Conservation (phyloP, 192 early-diverging fungal genomes). For the Haplosporangium gracile region DNA sequence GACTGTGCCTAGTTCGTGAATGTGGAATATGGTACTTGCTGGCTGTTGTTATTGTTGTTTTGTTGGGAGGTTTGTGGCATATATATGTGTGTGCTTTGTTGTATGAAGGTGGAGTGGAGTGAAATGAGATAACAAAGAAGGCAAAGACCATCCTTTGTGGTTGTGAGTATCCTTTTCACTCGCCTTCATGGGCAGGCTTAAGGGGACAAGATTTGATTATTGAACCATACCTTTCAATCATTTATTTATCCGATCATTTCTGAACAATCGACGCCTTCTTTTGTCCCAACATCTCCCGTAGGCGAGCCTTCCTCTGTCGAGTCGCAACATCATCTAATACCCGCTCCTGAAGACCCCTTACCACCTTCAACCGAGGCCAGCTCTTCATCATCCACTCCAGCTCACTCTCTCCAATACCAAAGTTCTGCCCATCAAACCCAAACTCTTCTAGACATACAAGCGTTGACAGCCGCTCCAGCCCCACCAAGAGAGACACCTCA, state of each 20-base stretch:
- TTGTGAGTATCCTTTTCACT: no score
- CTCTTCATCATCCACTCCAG: not conserved
- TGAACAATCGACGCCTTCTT: not conserved
- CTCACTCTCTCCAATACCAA: not conserved
- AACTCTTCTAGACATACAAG: not conserved
- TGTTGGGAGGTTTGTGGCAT: not conserved
- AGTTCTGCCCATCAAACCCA: not conserved
- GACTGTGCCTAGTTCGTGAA: not conserved
- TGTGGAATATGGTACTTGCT: slow-evolving; percentile 1
- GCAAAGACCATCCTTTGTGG: no score
- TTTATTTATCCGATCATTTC: no score
- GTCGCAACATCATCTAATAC: no score
- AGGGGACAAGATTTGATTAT: no score
- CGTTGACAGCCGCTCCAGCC: not conserved
- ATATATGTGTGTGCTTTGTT: not conserved
- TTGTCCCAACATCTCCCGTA: not conserved
- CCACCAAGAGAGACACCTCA: not conserved
- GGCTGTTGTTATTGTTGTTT: not conserved
- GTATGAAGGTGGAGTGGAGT: no score
- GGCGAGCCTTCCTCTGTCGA: not conserved
- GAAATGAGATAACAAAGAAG: no score
- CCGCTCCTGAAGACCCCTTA: no score
- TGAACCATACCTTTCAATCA: no score
- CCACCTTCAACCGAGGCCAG: no score
- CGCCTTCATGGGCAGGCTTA: no score